phyloP scores from a whole-genome alignment of 176 grass and related monocot genomes.

The Luzula sylvatica region DNA sequence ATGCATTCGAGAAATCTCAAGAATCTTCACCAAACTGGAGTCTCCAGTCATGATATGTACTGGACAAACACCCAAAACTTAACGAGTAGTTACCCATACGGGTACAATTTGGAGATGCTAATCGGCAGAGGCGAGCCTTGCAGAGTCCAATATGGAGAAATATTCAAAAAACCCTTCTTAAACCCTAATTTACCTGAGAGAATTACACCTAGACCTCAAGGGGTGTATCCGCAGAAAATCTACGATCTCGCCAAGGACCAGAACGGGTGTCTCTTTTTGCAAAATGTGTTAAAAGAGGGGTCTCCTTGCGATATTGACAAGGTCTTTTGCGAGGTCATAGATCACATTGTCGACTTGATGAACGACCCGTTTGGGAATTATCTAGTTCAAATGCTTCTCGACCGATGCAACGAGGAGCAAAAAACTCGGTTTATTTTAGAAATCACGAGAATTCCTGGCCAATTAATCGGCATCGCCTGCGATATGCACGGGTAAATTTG shows the following conservation, averaged over 20 bases:
- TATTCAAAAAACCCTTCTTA: constrained; percentile 7
- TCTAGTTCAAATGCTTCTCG: constrained; percentile 65
- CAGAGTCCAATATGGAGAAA: constrained; percentile 22
- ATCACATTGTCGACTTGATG: constrained; percentile 67
- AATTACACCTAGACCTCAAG: background rate
- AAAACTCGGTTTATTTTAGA: constrained; percentile 41
- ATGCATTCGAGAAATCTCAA: constrained; percentile 22
- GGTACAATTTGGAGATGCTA: constrained; percentile 29
- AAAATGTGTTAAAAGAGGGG: constrained; percentile 47
- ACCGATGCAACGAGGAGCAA: constrained; percentile 44
- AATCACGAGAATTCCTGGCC: constrained; percentile 42
- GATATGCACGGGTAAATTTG: constrained; percentile 72
- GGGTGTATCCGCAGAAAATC: constrained; percentile 23
- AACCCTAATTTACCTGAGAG: background rate
- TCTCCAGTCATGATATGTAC: constrained; percentile 24
- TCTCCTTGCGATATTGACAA: constrained; percentile 40
- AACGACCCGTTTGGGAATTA: constrained; percentile 60
- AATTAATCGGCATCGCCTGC: constrained; percentile 54
- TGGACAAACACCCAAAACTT: constrained; percentile 8
- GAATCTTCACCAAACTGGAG: constrained; percentile 29
- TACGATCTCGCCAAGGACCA: constrained; percentile 62
- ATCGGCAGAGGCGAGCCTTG: constrained; percentile 16
- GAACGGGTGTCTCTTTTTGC: constrained; percentile 47
- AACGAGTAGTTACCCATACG: constrained; percentile 8
- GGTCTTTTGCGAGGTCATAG: constrained; percentile 45